Evolutionary conservation across 2,329 filamentous ascomycete genomes (phyloP).

Genomic region (Penicillium hesseltinei): DNA sequence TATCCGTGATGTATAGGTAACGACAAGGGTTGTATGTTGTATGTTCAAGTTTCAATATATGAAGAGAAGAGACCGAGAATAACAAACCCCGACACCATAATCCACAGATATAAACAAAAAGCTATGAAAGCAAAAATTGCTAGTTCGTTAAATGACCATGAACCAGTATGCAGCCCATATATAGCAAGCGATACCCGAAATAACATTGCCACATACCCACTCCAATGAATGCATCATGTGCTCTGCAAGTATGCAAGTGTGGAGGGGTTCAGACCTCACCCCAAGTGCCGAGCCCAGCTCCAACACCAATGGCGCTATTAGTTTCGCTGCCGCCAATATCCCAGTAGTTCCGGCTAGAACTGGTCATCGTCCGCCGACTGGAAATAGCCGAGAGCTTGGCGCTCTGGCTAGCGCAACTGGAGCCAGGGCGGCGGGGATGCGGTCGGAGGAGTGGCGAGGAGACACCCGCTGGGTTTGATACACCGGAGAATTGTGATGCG

Average conservation of each 20-base stretch:
- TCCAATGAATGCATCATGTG: not conserved
- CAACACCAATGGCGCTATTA: conserved; percentile 67
- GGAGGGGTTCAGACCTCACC: conserved; percentile 60
- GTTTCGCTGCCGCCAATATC: conserved; percentile 81
- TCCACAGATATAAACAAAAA: conserved; percentile 1
- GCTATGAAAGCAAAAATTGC: not conserved
- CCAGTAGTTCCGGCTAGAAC: conserved; percentile 85
- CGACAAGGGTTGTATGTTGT: not conserved
- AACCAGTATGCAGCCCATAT: not conserved
- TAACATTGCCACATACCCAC: not conserved
- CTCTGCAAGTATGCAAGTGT: not conserved
- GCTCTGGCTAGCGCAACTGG: conserved; percentile 85
- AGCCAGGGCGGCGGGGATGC: conserved; percentile 50
- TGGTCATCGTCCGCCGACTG: conserved; percentile 54
- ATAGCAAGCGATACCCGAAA: not conserved
- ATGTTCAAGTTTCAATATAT: conserved; percentile 6
- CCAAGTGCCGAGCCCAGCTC: conserved; percentile 73
- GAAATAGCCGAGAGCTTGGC: conserved; percentile 72
- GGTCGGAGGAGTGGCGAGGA: conserved; percentile 40
- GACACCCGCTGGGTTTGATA: conserved; percentile 26
- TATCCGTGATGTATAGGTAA: not conserved
- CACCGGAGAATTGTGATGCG: conserved; percentile 41
- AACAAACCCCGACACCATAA: not conserved
- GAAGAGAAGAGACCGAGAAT: not conserved
- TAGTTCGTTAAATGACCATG: not conserved